Conservation (phyloP, 805 yeast genomes). For the Hanseniaspora clermontiae region DNA sequence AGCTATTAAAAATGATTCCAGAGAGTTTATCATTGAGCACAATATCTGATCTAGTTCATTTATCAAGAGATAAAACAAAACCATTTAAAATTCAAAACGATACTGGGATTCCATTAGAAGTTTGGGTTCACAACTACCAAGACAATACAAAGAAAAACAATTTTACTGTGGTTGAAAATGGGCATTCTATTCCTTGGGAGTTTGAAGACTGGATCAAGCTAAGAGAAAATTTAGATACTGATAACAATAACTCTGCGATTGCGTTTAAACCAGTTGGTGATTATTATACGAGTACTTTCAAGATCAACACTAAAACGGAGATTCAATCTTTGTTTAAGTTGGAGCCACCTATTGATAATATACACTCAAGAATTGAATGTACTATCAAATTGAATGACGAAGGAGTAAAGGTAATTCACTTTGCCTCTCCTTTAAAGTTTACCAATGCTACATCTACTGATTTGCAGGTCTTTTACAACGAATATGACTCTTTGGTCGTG, state of each 20-base stretch:
- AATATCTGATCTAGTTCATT: slow-evolving; percentile 36
- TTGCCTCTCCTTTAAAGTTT: slow-evolving; percentile 63
- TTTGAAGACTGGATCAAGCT: slow-evolving; percentile 88
- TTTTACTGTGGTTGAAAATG: slow-evolving; percentile 33
- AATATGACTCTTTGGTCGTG: slow-evolving; percentile 31
- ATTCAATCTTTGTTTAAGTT: slow-evolving; percentile 70
- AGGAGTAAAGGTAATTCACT: slow-evolving; percentile 62
- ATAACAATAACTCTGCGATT: slow-evolving; percentile 45
- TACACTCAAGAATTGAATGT: slow-evolving; percentile 64
- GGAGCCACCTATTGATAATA: slow-evolving; percentile 45
- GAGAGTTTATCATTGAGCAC: slow-evolving; percentile 34
- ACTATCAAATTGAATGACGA: slow-evolving; percentile 59
- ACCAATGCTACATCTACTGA: slow-evolving; percentile 55
- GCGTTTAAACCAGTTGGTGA: slow-evolving; percentile 51
- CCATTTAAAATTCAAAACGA: slow-evolving; percentile 75
- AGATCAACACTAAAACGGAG: slow-evolving; percentile 60
- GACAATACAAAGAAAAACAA: slow-evolving; percentile 21
- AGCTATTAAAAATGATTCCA: slow-evolving; percentile 58
- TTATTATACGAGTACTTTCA: slow-evolving; percentile 39
- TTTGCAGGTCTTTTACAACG: slow-evolving; percentile 33
- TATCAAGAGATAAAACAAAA: slow-evolving; percentile 62
- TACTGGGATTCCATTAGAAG: slow-evolving; percentile 68
- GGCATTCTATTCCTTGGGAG: slow-evolving; percentile 60
- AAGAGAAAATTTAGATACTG: slow-evolving; percentile 65
- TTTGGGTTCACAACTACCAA: slow-evolving; percentile 56